Base-by-base conservation (phyloP, 495 filamentous ascomycete genomes). In the Hypoxylon intermedium region DNA sequence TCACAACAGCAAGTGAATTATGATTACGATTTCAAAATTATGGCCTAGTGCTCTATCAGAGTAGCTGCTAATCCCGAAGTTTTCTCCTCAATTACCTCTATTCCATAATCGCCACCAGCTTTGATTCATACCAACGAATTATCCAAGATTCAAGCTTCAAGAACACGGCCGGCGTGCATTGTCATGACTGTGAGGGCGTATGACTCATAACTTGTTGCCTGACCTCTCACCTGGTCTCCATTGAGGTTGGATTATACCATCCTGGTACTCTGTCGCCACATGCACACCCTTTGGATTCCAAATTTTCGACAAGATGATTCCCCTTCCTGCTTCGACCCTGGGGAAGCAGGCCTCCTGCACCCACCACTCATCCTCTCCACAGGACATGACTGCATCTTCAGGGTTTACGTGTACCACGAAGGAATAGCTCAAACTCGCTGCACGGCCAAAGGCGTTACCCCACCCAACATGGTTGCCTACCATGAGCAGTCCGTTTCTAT, bases 401-500 rank as follows among this genome's bases (percentile, higher is more conserved):
- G 70, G 67, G 44, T 88, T 72, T 6, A 69, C 71, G 67, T 90
- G 87, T 33, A 91, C 76, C 9, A 87, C 79, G 31, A 89, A 82
- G 6, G 76, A 81, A 50, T 89, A 82, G 26, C 78, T 85, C 38
- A 91, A 67, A 51, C 80, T 87, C 5, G 83, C 84, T 67, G 87
- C 85, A 30, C 76, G 68, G 3, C 68, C 80, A 9, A 79, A 65
- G 42, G 79, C 75, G 52, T 75, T 67, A 3, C 79, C 82, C 28
- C 84, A 79, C 0, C 82, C 83, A 6, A 87, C 57, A 5, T 87
- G 80, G 31, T 89, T 85, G 2, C 79, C 76, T 28, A 86, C 76
- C 71, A 89, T 75, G 63, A 88, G 75, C 49, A 90, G 69, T 0
- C 85, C 87, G 67, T 91, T 91, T 34, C 85, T 80, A 63, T 91